Conservation (phyloP, 2,329 filamentous ascomycete genomes). For the Diaporthe sp. region DNA sequence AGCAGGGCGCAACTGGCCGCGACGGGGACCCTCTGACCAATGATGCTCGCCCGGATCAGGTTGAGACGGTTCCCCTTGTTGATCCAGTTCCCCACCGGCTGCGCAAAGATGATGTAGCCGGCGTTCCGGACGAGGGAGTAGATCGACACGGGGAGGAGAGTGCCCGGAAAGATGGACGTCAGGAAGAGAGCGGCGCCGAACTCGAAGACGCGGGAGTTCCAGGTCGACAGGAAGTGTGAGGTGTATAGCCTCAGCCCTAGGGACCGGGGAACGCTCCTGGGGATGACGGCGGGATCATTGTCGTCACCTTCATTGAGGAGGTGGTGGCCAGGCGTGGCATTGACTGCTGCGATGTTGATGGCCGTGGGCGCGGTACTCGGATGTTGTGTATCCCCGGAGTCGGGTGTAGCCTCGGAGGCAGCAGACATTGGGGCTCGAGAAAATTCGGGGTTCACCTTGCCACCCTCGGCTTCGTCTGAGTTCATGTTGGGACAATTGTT, state of each 20-base stretch:
- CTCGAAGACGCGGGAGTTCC: slow-evolving; percentile 73
- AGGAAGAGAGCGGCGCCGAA: slow-evolving; percentile 71
- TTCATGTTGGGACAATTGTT: neutral
- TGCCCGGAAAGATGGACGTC: slow-evolving; percentile 64
- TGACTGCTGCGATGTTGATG: neutral
- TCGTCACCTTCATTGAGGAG: neutral
- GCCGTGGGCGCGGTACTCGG: neutral
- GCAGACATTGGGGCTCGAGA: neutral
- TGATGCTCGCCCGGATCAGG: slow-evolving; percentile 63
- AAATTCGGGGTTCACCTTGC: neutral
- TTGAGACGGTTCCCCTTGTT: slow-evolving; percentile 64
- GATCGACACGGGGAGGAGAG: slow-evolving; percentile 73
- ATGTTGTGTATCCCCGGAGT: neutral
- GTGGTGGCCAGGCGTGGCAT: slow-evolving; percentile 8
- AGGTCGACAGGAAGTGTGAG: slow-evolving; percentile 71
- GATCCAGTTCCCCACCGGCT: slow-evolving; percentile 67
- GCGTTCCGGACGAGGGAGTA: slow-evolving; percentile 72
- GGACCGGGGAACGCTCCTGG: slow-evolving; percentile 20
- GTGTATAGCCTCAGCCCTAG: slow-evolving; percentile 56
- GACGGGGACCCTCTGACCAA: slow-evolving; percentile 55
- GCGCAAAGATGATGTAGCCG: slow-evolving; percentile 68
- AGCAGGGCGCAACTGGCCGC: slow-evolving; percentile 60
- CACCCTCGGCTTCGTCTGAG: neutral
- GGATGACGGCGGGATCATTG: neutral
- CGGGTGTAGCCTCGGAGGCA: neutral